Base-by-base conservation (phyloP, 1,284 basidiomycete species). In the Mixia osmundae region DNA sequence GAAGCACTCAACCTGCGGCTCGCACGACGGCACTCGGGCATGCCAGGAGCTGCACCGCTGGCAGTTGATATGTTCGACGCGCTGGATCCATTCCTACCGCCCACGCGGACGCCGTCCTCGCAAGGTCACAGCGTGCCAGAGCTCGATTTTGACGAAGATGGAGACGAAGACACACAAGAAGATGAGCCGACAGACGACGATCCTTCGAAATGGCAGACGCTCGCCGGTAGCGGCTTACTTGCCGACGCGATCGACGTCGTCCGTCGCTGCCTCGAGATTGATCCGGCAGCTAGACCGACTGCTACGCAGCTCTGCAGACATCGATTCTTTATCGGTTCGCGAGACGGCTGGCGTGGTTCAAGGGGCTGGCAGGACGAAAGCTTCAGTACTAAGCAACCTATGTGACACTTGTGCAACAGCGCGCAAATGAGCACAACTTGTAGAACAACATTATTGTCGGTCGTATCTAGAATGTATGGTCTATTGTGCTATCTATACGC, bases 171-270 rank as follows among this genome's bases (percentile, higher is more conserved):
- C 41, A 40, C 41, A 0, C 39, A 39, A 20, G 41, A 42, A 24
- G 46, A 43, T 23, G 40, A 43, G 3, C 28, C 42, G 5, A 41
- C 43, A 15, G 35, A 38, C 35, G 36, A 43, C 3, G 15, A 24
- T 3, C 21, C n/a, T 16, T 15, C 10, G 18, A 28, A 33, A 12
- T 30, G 21, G 29, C 32, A 21, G 15, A 15, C 26, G 9, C 7
- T 16, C 4, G 77, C 82, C 49, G 76, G 76, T 3, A 79, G 78
- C 18, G 73, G 76, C n/a, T 64, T 69, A 3, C 61, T 85, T 15
- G 69, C 68, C 9, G 78, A 85, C 49, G 79, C 76, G 5, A 73
- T 74, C 25, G 69, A 68, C 26, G 65, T 89, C 35, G 76, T 85
- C 23, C 60, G 67, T 36, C 71, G 72, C 23, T 89, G 82, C 52